Base-by-base conservation (phyloP, 192 early-diverging fungal species). In the Coemansia sp. region DNA sequence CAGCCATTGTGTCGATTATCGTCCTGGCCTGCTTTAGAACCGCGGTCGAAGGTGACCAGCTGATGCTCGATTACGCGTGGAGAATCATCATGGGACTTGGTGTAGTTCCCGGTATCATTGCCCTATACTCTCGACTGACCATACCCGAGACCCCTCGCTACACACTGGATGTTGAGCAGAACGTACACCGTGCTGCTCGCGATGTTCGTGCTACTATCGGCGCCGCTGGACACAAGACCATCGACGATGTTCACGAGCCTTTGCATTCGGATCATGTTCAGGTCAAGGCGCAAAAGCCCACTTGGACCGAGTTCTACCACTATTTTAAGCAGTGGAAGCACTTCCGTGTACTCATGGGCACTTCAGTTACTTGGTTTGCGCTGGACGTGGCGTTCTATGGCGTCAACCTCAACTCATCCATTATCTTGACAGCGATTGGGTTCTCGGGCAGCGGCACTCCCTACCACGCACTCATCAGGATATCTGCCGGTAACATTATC, bases 61-160 rank as follows among this genome's bases (percentile, higher is more conserved):
- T 85, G 63, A 84, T 82, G 75, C 85, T 96, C 54, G 95, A 96
- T 75, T 89, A 89, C 61, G 93, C 92, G 42, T 97, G 96, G 96
- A 90, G 96, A 65, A 89, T 95, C 68, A 85, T 93, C 74, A 84
- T 95, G 66, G 93, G 91, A 63, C 82, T 95, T 70, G 94, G 96
- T 70, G 89, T 87, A 43, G 74, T 97, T 52, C 96, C 96, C 16
- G 91, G 86, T 62, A 65, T 94, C 10, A 67, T 86, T 65, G 92
- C 96, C 20, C 88, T 97, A 42, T 97, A 96, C 85, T 97, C 90
- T 87, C 92, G 93, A 55, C 62, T 94, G 47, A 96, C 94, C 61
- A 96, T 97, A 69, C 93, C 95, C 47, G 96, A 98, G 82, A 96
- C 96, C 38, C 96, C 96, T 16, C 93, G 95, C 72, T 98, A 90